A percentile compares a stretch with the other conserved stretches of the same genome.
Conservation (phyloP, 129 eudicot species). For the Glebionis coronaria region DNA sequence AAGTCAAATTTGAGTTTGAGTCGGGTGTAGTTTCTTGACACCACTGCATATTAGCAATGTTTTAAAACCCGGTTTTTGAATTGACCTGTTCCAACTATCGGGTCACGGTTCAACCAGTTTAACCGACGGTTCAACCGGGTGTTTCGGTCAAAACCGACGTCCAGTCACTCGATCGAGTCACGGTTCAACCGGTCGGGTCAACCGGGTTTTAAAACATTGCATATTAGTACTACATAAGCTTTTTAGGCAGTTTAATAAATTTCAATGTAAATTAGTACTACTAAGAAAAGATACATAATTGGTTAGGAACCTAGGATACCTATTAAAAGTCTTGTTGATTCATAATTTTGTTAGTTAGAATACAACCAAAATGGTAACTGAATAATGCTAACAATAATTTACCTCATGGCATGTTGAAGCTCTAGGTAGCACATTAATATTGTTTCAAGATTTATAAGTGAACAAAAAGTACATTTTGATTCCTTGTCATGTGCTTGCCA, state of each 20-base stretch:
- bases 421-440: constrained; percentile 26
- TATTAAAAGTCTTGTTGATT: constrained; percentile 4
- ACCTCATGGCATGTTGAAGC: constrained; percentile 25
- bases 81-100: too few species aligned
- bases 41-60: too few species aligned
- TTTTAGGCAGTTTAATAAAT: constrained; percentile 20
- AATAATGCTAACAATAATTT: constrained; percentile 33
- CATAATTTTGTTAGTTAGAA: constrained; percentile 11
- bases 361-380: constrained; percentile 7
- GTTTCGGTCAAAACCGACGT: too few species aligned
- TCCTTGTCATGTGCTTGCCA: constrained; percentile 31
- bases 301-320: constrained; percentile 23
- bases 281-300: constrained; percentile 9
- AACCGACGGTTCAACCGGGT: too few species aligned
- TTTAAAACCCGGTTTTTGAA: too few species aligned
- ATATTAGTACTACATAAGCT: too few species aligned
- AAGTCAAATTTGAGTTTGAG: too few species aligned
- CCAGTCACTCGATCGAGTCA: too few species aligned
- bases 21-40: too few species aligned
- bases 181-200: too few species aligned
- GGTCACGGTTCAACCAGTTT: too few species aligned
- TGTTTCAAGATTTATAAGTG: constrained; percentile 27
- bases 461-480: constrained; percentile 29
- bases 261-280: neutral
- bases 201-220: too few species aligned